These are phyloP conservation scores for Artemisia tridentata DNA, from an alignment of 129 eudicot genomes.

Conservation along the genomic window DNA sequence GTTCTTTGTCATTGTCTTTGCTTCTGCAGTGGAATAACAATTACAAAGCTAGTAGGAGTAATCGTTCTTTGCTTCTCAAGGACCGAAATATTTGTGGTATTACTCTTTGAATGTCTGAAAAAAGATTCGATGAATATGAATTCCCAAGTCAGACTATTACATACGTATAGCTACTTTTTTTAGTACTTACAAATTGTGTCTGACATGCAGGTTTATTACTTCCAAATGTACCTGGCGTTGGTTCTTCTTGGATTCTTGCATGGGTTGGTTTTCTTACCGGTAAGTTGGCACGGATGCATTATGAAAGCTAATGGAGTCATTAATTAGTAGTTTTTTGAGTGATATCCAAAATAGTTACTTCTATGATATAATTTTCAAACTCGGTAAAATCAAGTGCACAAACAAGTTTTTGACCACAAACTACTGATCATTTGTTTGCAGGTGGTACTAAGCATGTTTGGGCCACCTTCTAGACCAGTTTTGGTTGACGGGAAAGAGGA, in stretches of 20 bases:
- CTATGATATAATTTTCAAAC: not conserved
- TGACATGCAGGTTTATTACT: conserved; percentile 81
- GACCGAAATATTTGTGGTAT: conserved; percentile 94
- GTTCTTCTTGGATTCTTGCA: conserved; percentile 98
- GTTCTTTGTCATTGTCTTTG: conserved; percentile 5
- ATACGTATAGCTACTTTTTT: not conserved
- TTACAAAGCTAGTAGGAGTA: conserved; percentile 96
- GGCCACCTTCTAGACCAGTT: conserved; percentile 90
- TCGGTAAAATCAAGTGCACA: not conserved
- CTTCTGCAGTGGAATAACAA: conserved; percentile 92
- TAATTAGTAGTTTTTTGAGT: not conserved
- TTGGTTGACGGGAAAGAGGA: conserved; percentile 68
- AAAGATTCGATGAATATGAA: not conserved
- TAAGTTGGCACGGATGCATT: conserved; percentile 36
- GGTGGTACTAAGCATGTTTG: conserved; percentile 89
- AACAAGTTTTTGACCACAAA: not conserved
- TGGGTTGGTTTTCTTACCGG: conserved; percentile 91
- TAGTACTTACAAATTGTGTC: not conserved
- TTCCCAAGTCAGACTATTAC: not conserved
- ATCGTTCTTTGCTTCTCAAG: conserved; percentile 89
- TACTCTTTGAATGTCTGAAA: conserved; percentile 15
- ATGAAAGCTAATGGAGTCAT: not conserved
- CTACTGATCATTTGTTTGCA: conserved; percentile 31
- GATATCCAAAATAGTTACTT: too few species aligned
- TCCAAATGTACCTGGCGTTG: conserved; percentile 92